Evolutionary conservation across 1,284 basidiomycete genomes (phyloP).

Genomic region (Pseudozyma sp.): DNA sequence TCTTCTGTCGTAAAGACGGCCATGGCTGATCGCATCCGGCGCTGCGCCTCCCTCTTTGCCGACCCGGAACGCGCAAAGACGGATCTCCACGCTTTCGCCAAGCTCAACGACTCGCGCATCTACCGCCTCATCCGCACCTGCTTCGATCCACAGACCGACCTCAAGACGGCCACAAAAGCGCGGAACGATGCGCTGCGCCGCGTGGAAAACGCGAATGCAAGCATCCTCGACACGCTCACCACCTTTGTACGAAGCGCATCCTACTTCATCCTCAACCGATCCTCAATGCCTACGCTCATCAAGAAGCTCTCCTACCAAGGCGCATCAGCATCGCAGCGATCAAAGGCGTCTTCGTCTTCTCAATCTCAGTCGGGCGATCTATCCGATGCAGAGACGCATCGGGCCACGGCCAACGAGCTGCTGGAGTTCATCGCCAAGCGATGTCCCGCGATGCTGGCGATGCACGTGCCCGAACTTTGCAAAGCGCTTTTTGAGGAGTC

Average conservation of each 20-base stretch:
- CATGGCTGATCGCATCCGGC: slow-evolving; percentile 46
- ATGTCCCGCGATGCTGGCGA: slow-evolving; percentile 79
- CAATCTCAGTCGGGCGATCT: slow-evolving; percentile 17
- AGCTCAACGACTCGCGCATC: slow-evolving; percentile 83
- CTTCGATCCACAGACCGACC: slow-evolving; percentile 83
- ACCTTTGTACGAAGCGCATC: slow-evolving; percentile 79
- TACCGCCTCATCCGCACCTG: slow-evolving; percentile 86
- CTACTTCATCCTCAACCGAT: slow-evolving; percentile 83
- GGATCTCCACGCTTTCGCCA: slow-evolving; percentile 85
- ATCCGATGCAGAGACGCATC: slow-evolving; percentile 43
- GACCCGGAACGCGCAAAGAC: slow-evolving; percentile 81
- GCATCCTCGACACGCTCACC: slow-evolving; percentile 74
- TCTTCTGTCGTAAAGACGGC: slow-evolving; percentile 69
- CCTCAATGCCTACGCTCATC: slow-evolving; percentile 82
- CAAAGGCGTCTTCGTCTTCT: slow-evolving; percentile 11
- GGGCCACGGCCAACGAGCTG: slow-evolving; percentile 64
- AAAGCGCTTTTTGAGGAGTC: slow-evolving; percentile 76
- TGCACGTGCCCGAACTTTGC: slow-evolving; percentile 80
- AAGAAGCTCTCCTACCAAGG: slow-evolving; percentile 26
- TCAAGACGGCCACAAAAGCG: slow-evolving; percentile 81
- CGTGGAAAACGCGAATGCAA: slow-evolving; percentile 41
- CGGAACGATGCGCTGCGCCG: slow-evolving; percentile 55
- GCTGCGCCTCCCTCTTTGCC: slow-evolving; percentile 24
- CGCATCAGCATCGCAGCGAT: slow-evolving; percentile 1
- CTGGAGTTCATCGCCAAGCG: slow-evolving; percentile 79